phyloP scores from a whole-genome alignment of 768 basidiomycete genomes.

The Panellus pusillus region DNA sequence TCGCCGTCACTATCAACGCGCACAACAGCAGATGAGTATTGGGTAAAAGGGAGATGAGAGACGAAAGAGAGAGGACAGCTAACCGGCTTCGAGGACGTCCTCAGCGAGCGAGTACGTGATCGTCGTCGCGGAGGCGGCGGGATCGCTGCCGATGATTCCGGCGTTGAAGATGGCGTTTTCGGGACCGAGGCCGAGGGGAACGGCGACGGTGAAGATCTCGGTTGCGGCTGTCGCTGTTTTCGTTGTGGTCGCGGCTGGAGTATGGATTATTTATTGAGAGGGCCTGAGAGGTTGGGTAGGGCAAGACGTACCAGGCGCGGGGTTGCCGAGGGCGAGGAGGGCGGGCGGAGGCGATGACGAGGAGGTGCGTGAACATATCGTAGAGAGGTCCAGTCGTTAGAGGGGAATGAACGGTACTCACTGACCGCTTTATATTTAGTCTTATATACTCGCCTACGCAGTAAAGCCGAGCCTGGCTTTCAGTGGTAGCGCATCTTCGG shows the following conservation, averaged over 20 bases:
- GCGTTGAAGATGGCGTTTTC: slow-evolving; percentile 9
- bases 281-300: neutral
- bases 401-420: too few species aligned
- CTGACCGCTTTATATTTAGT: too few species aligned
- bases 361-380: slow-evolving; percentile 2
- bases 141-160: slow-evolving; percentile 4
- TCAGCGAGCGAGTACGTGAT: slow-evolving; percentile 3
- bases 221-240: neutral
- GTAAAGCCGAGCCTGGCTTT: too few species aligned
- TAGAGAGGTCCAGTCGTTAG: too few species aligned
- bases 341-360: slow-evolving; percentile 3
- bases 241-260: neutral
- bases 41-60: slow-evolving; percentile 1
- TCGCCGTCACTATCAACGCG: slow-evolving; percentile 9
- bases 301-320: neutral
- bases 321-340: slow-evolving; percentile 4
- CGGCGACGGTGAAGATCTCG: slow-evolving; percentile 4
- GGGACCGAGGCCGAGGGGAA: slow-evolving; percentile 2
- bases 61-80: neutral
- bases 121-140: neutral
- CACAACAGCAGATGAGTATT: neutral
- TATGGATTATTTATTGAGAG: neutral
- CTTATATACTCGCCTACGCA: too few species aligned
- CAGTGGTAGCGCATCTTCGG: too few species aligned
- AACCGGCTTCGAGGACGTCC: slow-evolving; percentile 6